These are phyloP conservation scores for Sicyos edulis DNA, from an alignment of 306 rosid genomes.

Conservation along the genomic window DNA sequence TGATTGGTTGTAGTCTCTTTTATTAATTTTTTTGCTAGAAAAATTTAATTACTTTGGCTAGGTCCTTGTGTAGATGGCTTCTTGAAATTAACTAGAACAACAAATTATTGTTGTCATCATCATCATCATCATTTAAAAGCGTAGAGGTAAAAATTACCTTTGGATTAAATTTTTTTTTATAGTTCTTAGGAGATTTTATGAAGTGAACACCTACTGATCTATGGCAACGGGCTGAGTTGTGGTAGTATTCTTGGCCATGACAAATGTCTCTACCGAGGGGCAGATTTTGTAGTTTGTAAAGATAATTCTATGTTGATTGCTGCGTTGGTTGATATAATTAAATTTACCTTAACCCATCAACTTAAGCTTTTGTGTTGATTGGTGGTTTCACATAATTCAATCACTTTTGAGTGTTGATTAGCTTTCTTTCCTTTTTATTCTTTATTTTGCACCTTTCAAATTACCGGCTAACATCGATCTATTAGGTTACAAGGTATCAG, in stretches of 20 bases:
- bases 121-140: background rate
- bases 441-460: no score
- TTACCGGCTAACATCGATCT: no score
- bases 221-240: background rate
- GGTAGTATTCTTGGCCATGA: background rate
- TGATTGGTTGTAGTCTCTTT: background rate
- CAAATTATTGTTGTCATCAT: background rate
- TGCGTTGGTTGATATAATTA: no score
- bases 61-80: background rate
- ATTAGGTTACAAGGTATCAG: background rate
- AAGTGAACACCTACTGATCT: background rate
- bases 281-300: background rate
- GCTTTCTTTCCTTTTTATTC: background rate
- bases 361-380: background rate
- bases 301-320: background rate
- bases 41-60: background rate
- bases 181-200: background rate
- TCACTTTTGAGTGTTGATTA: no score
- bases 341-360: no score
- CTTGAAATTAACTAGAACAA: background rate
- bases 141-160: background rate
- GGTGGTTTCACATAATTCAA: no score
- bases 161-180: background rate
- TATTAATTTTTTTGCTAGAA: background rate
- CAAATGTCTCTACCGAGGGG: background rate